Conservation (phyloP, 2,329 filamentous ascomycete genomes). For the Ascochyta fabae region DNA sequence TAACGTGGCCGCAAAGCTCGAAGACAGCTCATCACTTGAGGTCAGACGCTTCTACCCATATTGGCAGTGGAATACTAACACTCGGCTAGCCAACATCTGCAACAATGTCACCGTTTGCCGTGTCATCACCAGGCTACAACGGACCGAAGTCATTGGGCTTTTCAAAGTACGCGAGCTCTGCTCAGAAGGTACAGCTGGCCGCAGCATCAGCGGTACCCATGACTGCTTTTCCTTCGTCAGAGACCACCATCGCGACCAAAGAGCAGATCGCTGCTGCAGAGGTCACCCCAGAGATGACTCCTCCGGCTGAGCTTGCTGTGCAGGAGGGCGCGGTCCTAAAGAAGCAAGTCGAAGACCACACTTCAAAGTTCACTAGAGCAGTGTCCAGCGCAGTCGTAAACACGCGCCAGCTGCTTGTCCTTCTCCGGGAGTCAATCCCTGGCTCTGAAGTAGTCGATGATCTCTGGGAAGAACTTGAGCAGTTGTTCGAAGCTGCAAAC, state of each 20-base stretch:
- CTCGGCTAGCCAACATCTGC: background rate
- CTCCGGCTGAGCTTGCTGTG: slow-evolving; percentile 30
- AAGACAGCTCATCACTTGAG: background rate
- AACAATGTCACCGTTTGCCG: background rate
- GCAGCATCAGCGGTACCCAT: slow-evolving; percentile 13
- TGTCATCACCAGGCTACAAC: slow-evolving; percentile 1
- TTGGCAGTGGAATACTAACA: background rate
- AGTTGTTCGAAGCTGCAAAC: slow-evolving; percentile 28
- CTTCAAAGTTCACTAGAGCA: slow-evolving; percentile 21
- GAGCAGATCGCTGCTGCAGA: slow-evolving; percentile 32
- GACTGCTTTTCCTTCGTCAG: background rate
- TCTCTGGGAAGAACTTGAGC: slow-evolving; percentile 38
- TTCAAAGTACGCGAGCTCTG: slow-evolving; percentile 30
- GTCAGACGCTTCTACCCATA: background rate
- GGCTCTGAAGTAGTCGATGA: slow-evolving; percentile 23
- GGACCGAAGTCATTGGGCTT: slow-evolving; percentile 22
- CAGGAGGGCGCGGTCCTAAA: slow-evolving; percentile 27
- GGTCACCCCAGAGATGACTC: background rate
- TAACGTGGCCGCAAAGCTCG: background rate
- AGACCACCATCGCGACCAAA: slow-evolving; percentile 31
- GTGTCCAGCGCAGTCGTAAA: slow-evolving; percentile 26
- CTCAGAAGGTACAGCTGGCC: slow-evolving; percentile 8
- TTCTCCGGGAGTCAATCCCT: slow-evolving; percentile 30
- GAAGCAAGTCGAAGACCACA: slow-evolving; percentile 32
- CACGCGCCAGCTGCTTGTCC: slow-evolving; percentile 30